Conservation (phyloP, 129 eudicot species). For the Calendula officinalis region DNA sequence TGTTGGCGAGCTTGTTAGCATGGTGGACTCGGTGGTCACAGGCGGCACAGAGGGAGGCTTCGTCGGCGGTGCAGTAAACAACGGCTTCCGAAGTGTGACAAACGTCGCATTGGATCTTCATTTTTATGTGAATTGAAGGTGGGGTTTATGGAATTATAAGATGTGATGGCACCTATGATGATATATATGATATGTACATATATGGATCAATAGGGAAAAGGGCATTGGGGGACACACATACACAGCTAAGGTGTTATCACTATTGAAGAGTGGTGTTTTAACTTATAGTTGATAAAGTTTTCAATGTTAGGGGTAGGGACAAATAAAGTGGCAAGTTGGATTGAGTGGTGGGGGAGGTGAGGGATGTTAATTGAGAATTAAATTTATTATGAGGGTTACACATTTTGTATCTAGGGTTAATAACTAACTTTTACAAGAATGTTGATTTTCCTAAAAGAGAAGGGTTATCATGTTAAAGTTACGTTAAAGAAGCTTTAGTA, state of each 20-base stretch:
- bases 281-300: slow-evolving; percentile 13
- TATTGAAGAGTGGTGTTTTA: slow-evolving; percentile 3
- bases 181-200: slow-evolving; percentile 12
- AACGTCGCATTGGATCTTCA: slow-evolving; percentile 93
- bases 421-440: too few relatives aligned
- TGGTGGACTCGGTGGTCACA: slow-evolving; percentile 81
- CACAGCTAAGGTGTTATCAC: slow-evolving; percentile 27
- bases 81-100: slow-evolving; percentile 66
- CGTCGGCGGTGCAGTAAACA: slow-evolving; percentile 79
- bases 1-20: slow-evolving; percentile 83
- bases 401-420: too few relatives aligned
- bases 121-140: slow-evolving; percentile 8
- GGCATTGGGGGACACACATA: slow-evolving; percentile 12
- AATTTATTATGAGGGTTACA: too few relatives aligned
- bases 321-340: slow-evolving; percentile 34
- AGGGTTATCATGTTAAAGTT: too few relatives aligned
- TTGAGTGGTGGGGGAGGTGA: slow-evolving; percentile 15
- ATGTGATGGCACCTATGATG: slow-evolving; percentile 25
- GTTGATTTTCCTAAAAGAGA: too few relatives aligned
- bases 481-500: too few relatives aligned
- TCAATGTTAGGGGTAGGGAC: slow-evolving; percentile 8
- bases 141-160: slow-evolving; percentile 17
- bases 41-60: slow-evolving; percentile 76
- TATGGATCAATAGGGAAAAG: slow-evolving; percentile 4
- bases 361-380: background rate